Base-by-base conservation (phyloP, 139 green algal genomes). In the Tetraselmis chui region DNA sequence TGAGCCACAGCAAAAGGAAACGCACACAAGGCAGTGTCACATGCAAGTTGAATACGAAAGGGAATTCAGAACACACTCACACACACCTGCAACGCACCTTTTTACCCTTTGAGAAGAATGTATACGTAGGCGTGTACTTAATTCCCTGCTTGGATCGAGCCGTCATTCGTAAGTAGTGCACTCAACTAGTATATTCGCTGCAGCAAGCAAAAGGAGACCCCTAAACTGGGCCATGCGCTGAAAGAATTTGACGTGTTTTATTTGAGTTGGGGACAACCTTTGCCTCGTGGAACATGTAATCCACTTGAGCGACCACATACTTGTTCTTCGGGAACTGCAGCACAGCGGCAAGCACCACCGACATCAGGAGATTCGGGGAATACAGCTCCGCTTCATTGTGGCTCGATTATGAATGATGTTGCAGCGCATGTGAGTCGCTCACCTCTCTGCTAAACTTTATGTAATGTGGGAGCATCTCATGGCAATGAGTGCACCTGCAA, bases 271-370 rank as follows among this genome's bases (percentile, higher is more conserved):
- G n/a, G n/a, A n/a, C 24, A 23, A 89, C 85, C 83, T 84, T 84
- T 23, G 84, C 67, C 25, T 78, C 81, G 2, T 90, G 80, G 27
- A 89, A 79, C 83, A 94, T 89, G 30, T 87, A 90, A 78, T 95
- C 91, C 27, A 94, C 90, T 76, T 95, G 92, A 0, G 91, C 92
- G 2, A 95, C 89, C 0, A 89, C 92, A 80, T 94, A 95, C 74
- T 85, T 87, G 29, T 91, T 59, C 28, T 86, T 31, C 0, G 81
- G 79, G 80, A 86, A 93, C 84, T 92, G 89, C 78, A 30, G 18
- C 29, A 28, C 32, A 2, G 75, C n/a, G n/a, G n/a, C n/a, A 26
- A 80, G 31, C 79, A 76, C 24, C 5, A 80, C 18, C 11, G 45
- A 18, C 11, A 18, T 18, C 18, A 5, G 18, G 45, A 5, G 11